These are phyloP conservation scores for Daldinia grandis DNA, from an alignment of 495 filamentous ascomycete genomes.

Conservation along the genomic window DNA sequence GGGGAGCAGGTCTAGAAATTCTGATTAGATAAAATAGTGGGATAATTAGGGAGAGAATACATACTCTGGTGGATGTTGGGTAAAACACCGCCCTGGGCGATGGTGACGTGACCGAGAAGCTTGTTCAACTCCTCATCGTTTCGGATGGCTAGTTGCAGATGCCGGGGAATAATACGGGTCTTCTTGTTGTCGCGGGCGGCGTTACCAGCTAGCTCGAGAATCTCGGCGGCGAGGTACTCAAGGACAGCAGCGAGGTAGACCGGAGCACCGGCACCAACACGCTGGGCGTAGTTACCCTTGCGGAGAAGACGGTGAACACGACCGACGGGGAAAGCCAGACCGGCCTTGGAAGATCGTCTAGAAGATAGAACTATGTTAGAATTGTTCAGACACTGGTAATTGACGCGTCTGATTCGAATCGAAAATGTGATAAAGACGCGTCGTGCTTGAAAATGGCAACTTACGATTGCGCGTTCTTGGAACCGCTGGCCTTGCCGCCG, in stretches of 20 bases:
- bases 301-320: constrained; percentile 99
- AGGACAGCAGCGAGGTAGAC: constrained; percentile 98
- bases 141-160: constrained; percentile 98
- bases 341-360: constrained; percentile 98
- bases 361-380: constrained; percentile 26
- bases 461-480: constrained; percentile 98
- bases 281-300: constrained; percentile 99
- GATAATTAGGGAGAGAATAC: constrained; percentile 46
- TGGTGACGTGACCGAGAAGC: constrained; percentile 98
- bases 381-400: not conserved
- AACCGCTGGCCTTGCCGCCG: constrained; percentile 96
- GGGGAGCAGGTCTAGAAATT: constrained; percentile 81
- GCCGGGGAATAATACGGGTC: constrained; percentile 99
- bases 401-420: not conserved
- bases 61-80: constrained; percentile 98
- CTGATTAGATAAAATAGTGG: constrained; percentile 53
- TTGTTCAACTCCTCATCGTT: constrained; percentile 99
- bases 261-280: constrained; percentile 98
- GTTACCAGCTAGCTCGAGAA: constrained; percentile 98
- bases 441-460: constrained; percentile 45
- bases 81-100: constrained; percentile 98
- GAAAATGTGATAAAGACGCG: constrained; percentile 6
- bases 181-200: constrained; percentile 99
- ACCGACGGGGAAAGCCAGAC: constrained; percentile 98
- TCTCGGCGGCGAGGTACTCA: constrained; percentile 98